phyloP scores from a whole-genome alignment of 202 grass and related monocot species.

The Musa balbisiana region DNA sequence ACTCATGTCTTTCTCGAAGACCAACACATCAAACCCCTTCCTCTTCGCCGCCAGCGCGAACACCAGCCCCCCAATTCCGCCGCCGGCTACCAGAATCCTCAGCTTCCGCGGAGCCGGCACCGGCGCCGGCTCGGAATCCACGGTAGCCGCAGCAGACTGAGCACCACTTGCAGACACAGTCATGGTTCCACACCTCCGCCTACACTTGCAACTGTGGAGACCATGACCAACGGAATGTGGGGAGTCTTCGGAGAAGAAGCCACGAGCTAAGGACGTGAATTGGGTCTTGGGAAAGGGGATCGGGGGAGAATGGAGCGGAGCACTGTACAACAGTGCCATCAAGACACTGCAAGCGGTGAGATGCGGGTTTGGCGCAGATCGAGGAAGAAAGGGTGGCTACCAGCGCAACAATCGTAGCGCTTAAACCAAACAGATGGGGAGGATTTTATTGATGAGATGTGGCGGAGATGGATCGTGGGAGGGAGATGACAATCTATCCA shows the following conservation, averaged over 20 bases:
- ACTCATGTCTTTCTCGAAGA: slow-evolving; percentile 92
- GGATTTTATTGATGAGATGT: neutral
- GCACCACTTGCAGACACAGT: slow-evolving; percentile 2
- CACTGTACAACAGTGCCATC: neutral
- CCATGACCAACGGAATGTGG: neutral
- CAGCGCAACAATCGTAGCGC: neutral
- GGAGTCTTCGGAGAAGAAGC: neutral
- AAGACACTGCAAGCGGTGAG: too few species aligned
- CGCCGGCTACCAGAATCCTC: slow-evolving; percentile 66
- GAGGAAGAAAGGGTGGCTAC: neutral
- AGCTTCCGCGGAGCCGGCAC: slow-evolving; percentile 19
- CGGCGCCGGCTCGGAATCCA: neutral
- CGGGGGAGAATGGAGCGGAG: slow-evolving; percentile 1
- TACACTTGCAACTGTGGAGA: slow-evolving; percentile 14
- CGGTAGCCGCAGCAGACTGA: neutral
- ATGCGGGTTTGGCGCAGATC: neutral
- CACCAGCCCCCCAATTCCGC: slow-evolving; percentile 86
- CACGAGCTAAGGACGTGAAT: neutral
- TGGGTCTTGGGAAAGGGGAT: neutral
- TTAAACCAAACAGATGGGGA: neutral
- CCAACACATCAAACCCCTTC: slow-evolving; percentile 90
- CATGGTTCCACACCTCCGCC: slow-evolving; percentile 15
- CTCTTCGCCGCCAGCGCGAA: slow-evolving; percentile 63
- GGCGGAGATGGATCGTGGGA: neutral
- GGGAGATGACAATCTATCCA: neutral